phyloP scores from a whole-genome alignment of 2,329 filamentous ascomycete species.

The Colletotrichum camelliae region DNA sequence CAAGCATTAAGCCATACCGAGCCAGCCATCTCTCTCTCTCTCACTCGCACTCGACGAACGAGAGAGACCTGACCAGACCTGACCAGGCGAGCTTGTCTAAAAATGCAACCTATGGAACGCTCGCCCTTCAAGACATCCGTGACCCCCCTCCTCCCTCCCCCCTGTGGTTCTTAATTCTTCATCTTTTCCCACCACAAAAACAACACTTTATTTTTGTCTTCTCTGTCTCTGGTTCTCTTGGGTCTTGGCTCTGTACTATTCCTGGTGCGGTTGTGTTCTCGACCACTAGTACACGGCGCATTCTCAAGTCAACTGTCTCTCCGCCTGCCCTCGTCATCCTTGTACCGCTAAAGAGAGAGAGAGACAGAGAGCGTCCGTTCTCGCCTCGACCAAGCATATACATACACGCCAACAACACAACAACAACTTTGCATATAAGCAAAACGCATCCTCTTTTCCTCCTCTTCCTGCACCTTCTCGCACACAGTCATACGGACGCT shows the following conservation, averaged over 20 bases:
- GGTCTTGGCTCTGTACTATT: background rate
- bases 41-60: background rate
- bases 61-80: background rate
- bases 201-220: background rate
- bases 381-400: background rate
- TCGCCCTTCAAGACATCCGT: slow-evolving; percentile 12
- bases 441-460: background rate
- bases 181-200: slow-evolving; percentile 3
- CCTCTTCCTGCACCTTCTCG: background rate
- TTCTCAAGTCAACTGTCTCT: background rate
- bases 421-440: background rate
- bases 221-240: background rate
- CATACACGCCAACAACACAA: background rate
- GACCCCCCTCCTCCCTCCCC: background rate
- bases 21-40: background rate
- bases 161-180: slow-evolving; percentile 18
- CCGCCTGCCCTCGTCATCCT: background rate
- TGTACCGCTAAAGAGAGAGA: background rate
- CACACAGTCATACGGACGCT: background rate
- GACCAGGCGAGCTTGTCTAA: background rate
- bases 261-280: background rate
- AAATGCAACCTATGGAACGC: slow-evolving; percentile 10
- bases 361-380: background rate
- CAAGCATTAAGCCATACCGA: background rate
- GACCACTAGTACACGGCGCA: background rate